A percentile compares a stretch with the other conserved stretches of the same genome.
Conservation (phyloP, 352 stramenopile genomes). For the Phytophthora melonis region DNA sequence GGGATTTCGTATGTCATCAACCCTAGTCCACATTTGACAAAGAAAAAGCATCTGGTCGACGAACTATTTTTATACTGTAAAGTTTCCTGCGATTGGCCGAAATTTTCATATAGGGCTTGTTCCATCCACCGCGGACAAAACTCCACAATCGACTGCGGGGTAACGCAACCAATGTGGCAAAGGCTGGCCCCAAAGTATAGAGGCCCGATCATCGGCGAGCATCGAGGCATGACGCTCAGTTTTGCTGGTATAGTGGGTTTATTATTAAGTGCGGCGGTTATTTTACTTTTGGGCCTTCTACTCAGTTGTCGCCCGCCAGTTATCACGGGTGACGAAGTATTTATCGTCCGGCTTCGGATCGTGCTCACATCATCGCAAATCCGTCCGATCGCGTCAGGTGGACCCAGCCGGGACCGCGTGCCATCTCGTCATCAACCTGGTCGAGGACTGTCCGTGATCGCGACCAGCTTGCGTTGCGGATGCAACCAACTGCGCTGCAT, state of each 20-base stretch:
- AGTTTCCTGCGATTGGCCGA: neutral
- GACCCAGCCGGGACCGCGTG: neutral
- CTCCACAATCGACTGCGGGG: no score
- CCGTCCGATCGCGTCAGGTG: neutral
- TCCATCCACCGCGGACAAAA: no score
- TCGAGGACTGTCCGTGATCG: neutral
- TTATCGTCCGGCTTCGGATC: neutral
- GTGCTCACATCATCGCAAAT: neutral
- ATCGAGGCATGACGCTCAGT: no score
- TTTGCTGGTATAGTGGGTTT: no score
- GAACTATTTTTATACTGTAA: no score
- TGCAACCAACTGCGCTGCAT: neutral
- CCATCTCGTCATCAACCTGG: neutral
- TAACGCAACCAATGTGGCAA: no score
- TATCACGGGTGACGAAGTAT: neutral
- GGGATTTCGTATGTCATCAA: neutral
- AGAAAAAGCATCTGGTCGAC: no score
- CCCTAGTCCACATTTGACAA: no score
- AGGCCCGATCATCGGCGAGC: no score
- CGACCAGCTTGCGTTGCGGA: no score
- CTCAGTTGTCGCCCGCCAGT: neutral
- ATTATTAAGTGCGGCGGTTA: neutral
- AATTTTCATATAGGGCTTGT: neutral
- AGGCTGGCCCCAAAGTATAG: no score
- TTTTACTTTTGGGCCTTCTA: neutral